Base-by-base conservation (phyloP, 495 filamentous ascomycete species). In the Podospora pseudopauciseta region DNA sequence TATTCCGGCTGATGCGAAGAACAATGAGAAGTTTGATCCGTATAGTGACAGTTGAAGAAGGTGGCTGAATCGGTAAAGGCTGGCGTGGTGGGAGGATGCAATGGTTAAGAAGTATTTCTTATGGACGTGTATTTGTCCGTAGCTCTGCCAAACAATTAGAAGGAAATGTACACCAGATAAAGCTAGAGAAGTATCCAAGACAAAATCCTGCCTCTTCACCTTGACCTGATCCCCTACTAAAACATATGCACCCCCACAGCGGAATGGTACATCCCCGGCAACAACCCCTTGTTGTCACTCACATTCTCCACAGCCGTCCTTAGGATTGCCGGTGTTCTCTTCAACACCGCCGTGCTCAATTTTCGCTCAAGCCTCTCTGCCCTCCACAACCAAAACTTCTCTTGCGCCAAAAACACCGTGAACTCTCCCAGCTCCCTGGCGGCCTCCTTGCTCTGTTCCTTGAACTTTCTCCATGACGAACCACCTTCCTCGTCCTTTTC, bases 251-350 rank as follows among this genome's bases (percentile, higher is more conserved):
- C 66, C 60, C 65, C 70, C 68, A 71, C 76, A 1, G 74, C 66
- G 1, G 76, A 76, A 60, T 78, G 74, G 61, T 73, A 76, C 74
- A 74, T 80, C 11, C 77, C 75, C 66, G 77, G 79, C 72, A 81
- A 67, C 39, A 81, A 72, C 63, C 77, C 75, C 69, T 72, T 76
- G 58, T 77, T 78, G 23, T 81, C 76, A 39, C 79, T 72, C 57
- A 81, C 68, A 60, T 74, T 77, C 63, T 77, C 72, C 65, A 79
- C 72, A 16, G 79, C 79, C 7, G 74, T 72, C 68, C 73, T 70
- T 68, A 80, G 62, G 9, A 69, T 70, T 67, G 70, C 72, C 6
- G 75, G 78, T 63, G 77, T 76, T 68, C 72, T 68, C 72, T 78
- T 77, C 61, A 81, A 67, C 53, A 79, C 73, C 54, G 72, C 72